Evolutionary conservation across 148 eudicot species (phyloP), one percentile per base, ranked within the genome.

Genomic region (Nepenthes mirabilis): DNA sequence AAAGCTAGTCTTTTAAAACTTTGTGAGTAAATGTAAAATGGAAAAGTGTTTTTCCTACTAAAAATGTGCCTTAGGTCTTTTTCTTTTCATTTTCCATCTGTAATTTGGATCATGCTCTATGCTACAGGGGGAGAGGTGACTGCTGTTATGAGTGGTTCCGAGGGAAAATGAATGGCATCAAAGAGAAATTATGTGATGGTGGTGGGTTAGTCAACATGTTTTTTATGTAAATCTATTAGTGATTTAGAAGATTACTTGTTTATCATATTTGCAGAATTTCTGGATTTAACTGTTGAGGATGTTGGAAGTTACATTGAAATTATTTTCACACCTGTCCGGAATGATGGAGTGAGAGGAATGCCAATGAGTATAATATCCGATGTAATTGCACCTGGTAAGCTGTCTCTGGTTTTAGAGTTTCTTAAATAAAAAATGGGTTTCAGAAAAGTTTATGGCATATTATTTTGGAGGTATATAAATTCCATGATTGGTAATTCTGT

Each of bases 141-240:
- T 93, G 99, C 76, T 62, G 72, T 34, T 74, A 56, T 65, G 91
- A 93, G 67, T 93, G 99, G 99, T 84, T 80, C 68, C 80, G 95
- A 81, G 74, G 84, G 47, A 81, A 70, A 68, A 69, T 48, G 35
- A 67, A 74, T 78, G 96, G 91, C 52, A 34, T 61, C 57, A 86
- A 67, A 74, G 82, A 86, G 67, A 89, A 73, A 73, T 66, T 93
- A 60, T 72, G 59, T 76, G 77, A 67, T 68, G 70, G 71, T 57
- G 97, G 99, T 89, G 65, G 72, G 80, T 33, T 65, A 13, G 6
- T 48, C 32, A 7, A 2, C 14, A 8, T 5, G 40, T 9, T 62
- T 36, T 6, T 58, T 5, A 36, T 35, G 34, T 49, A 34, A n/a
- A 56, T 10, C 37, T 43, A 36, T 55, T 67, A 47, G 55, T 11